These are phyloP conservation scores for Auricularia cornea DNA, from an alignment of 768 basidiomycete species.

Conservation along the genomic window DNA sequence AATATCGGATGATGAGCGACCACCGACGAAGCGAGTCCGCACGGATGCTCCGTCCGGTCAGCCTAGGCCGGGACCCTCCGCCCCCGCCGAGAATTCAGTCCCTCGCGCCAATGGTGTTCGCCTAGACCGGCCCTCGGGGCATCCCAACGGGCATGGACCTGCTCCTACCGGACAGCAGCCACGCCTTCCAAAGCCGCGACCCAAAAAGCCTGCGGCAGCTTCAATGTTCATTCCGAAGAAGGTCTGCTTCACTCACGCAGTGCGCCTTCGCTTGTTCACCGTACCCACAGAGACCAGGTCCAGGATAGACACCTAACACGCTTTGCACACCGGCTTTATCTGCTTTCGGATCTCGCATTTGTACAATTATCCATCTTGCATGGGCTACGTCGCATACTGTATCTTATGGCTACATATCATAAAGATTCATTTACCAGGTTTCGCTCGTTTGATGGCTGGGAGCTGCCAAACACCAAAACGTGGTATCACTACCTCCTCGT, in stretches of 20 bases:
- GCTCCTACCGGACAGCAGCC: constrained; percentile 15
- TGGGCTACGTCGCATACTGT: background rate
- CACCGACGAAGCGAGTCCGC: too few relatives aligned
- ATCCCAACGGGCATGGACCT: constrained; percentile 9
- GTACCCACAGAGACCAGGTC: background rate
- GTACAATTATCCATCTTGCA: background rate
- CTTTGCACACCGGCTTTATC: background rate
- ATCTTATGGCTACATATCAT: background rate
- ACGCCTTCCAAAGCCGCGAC: constrained; percentile 27
- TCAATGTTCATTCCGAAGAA: constrained; percentile 61
- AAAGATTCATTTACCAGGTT: background rate
- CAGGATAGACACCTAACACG: background rate
- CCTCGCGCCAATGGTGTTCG: too few relatives aligned
- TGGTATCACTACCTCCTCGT: constrained; percentile 68
- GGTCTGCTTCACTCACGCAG: background rate
- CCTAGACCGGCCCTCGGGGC: constrained; percentile 12
- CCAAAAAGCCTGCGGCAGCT: constrained; percentile 28
- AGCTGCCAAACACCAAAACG: constrained; percentile 88
- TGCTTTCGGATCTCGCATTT: background rate
- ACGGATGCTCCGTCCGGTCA: too few relatives aligned
- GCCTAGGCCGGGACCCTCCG: too few relatives aligned
- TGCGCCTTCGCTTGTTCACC: background rate
- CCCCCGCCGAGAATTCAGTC: too few relatives aligned
- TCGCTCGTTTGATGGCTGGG: constrained; percentile 46
- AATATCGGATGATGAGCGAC: too few relatives aligned